Evolutionary conservation across 2,329 filamentous ascomycete species (phyloP).

Genomic region (Fusarium piperis): DNA sequence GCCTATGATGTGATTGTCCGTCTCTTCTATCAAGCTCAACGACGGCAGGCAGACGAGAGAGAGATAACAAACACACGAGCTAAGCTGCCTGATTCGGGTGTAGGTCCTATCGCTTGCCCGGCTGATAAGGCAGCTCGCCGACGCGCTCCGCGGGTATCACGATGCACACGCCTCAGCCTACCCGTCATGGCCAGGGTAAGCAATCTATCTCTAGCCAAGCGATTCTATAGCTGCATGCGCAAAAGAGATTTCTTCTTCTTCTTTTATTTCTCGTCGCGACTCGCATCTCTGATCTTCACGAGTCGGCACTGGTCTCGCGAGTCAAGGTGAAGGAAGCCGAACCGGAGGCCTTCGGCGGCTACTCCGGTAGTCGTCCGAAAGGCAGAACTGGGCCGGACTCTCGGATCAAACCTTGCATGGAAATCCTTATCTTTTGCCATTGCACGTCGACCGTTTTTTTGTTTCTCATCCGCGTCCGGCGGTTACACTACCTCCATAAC

Average conservation of each 20-base stretch:
- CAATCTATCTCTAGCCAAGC: slow-evolving; percentile 10
- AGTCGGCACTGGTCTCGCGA: background rate
- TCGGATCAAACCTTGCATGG: slow-evolving; percentile 19
- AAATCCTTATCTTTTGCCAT: slow-evolving; percentile 23
- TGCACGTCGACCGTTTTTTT: slow-evolving; percentile 2
- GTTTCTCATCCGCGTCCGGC: slow-evolving; percentile 22
- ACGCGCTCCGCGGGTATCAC: background rate
- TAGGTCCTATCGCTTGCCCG: slow-evolving; percentile 22
- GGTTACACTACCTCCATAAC: slow-evolving; percentile 11
- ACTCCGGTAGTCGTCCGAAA: slow-evolving; percentile 30
- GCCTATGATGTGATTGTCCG: slow-evolving; percentile 25
- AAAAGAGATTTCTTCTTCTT: background rate
- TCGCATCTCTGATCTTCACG: background rate
- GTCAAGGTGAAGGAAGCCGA: slow-evolving; percentile 20
- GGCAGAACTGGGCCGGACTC: background rate
- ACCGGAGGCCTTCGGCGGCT: slow-evolving; percentile 26
- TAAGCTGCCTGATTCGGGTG: slow-evolving; percentile 1
- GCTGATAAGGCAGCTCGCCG: slow-evolving; percentile 29
- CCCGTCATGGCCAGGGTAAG: slow-evolving; percentile 8
- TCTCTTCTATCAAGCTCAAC: background rate
- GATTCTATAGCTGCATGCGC: background rate
- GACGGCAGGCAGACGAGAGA: background rate
- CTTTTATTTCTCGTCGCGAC: slow-evolving; percentile 6
- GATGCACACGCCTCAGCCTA: background rate
- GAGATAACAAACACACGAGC: background rate